Evolutionary conservation across 805 yeast species (phyloP).

Genomic region (Lipomyces mesembrius): DNA sequence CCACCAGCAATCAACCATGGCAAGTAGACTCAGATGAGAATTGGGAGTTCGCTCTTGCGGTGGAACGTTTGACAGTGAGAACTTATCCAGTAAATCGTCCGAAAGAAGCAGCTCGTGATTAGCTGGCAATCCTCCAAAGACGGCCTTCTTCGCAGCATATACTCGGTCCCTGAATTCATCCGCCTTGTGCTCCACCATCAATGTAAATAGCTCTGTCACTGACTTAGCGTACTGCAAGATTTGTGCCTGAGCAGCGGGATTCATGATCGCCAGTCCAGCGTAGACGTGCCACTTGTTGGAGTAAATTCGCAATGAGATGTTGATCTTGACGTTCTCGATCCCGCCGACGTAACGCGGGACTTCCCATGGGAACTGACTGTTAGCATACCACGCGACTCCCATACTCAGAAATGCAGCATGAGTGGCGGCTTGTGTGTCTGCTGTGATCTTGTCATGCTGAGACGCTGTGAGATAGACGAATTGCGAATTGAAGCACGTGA

Average conservation of each 20-base stretch:
- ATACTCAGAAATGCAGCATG: slow-evolving; percentile 96
- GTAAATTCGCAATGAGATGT: slow-evolving; percentile 86
- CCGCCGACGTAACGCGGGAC: slow-evolving; percentile 89
- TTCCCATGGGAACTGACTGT: slow-evolving; percentile 86
- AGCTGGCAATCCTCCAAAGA: slow-evolving; percentile 63
- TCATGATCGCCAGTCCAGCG: slow-evolving; percentile 95
- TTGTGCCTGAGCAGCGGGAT: slow-evolving; percentile 92
- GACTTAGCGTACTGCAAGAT: slow-evolving; percentile 87
- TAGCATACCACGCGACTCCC: slow-evolving; percentile 94
- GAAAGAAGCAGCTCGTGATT: slow-evolving; percentile 65
- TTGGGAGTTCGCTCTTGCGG: slow-evolving; percentile 71
- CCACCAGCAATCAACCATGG: slow-evolving; percentile 94
- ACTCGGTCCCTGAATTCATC: slow-evolving; percentile 65
- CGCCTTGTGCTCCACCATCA: slow-evolving; percentile 74
- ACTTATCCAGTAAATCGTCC: slow-evolving; percentile 81
- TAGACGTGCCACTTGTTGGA: slow-evolving; percentile 98
- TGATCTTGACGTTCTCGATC: slow-evolving; percentile 92
- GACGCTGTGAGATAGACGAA: slow-evolving; percentile 77
- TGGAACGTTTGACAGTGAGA: slow-evolving; percentile 72
- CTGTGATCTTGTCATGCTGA: slow-evolving; percentile 93
- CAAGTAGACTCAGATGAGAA: slow-evolving; percentile 84
- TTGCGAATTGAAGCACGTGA: slow-evolving; percentile 77
- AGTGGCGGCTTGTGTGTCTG: slow-evolving; percentile 98
- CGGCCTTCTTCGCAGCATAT: slow-evolving; percentile 67
- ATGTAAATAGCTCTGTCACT: slow-evolving; percentile 76